phyloP scores from a whole-genome alignment of 31 red algal species.

The Endocladia muricata region DNA sequence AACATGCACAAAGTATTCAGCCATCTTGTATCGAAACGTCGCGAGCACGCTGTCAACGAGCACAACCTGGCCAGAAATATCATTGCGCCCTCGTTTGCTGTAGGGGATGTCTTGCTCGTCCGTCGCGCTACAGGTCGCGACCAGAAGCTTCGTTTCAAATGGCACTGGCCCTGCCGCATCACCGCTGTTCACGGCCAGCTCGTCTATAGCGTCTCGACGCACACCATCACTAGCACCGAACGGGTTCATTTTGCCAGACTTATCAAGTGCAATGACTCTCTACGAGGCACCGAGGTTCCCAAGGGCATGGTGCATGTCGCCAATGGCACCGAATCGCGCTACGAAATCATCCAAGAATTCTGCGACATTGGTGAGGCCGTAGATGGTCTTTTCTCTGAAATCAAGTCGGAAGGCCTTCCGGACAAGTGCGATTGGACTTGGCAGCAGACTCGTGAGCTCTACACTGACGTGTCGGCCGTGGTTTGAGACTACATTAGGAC shows the following conservation, averaged over 20 bases:
- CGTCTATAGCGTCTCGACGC: neutral
- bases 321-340: neutral
- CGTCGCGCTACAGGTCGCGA: no score
- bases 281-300: neutral
- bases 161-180: no score
- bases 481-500: no score
- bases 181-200: no score
- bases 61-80: neutral
- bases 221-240: neutral
- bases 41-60: neutral
- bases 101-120: neutral
- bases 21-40: neutral
- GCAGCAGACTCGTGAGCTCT: no score
- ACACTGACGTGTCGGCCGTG: no score
- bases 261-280: neutral
- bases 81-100: neutral
- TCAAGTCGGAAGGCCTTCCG: neutral
- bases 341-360: conserved; percentile 12
- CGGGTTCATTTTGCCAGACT: neutral
- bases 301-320: neutral
- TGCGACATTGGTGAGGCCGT: neutral
- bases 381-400: neutral
- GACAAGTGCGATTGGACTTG: no score
- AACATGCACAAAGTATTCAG: neutral
- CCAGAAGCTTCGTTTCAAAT: no score